phyloP scores from a whole-genome alignment of 208 protist genomes.

The Trypanosoma melophagium region DNA sequence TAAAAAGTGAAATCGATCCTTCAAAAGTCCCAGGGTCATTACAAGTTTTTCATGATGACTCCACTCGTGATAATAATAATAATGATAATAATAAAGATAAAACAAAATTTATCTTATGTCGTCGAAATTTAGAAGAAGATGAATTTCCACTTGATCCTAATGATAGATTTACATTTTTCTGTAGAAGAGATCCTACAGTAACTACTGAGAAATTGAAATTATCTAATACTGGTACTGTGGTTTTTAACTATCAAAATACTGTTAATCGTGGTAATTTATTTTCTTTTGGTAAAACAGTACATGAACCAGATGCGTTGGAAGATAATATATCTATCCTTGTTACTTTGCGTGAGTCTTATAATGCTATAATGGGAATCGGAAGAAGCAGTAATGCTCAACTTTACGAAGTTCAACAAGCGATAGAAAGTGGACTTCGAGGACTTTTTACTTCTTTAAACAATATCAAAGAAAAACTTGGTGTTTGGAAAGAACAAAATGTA shows the following conservation, averaged over 20 bases:
- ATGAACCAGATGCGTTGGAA: slow-evolving; percentile 42
- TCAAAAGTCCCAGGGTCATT: not conserved
- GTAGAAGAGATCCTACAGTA: not conserved
- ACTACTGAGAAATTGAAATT: not conserved
- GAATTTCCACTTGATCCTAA: slow-evolving; percentile 39
- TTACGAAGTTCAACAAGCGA: slow-evolving; percentile 57
- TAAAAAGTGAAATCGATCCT: slow-evolving; percentile 18
- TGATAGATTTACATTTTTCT: slow-evolving; percentile 30
- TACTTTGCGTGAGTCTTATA: slow-evolving; percentile 61
- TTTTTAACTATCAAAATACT: slow-evolving; percentile 6
- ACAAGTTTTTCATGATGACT: not conserved
- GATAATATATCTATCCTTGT: slow-evolving; percentile 41
- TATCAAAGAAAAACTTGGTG: slow-evolving; percentile 24
- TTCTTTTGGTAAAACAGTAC: slow-evolving; percentile 41
- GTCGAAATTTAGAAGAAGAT: slow-evolving; percentile 5
- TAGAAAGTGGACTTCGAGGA: slow-evolving; percentile 53
- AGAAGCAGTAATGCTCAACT: slow-evolving; percentile 59
- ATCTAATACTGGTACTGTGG: not conserved
- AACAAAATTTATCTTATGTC: slow-evolving; percentile 12
- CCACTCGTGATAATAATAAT: not conserved
- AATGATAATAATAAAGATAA: slow-evolving; percentile 11
- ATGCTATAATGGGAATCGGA: slow-evolving; percentile 60
- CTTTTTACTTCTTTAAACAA: slow-evolving; percentile 34
- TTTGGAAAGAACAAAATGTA: slow-evolving; percentile 17
- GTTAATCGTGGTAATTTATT: slow-evolving; percentile 21